Evolutionary conservation across 495 filamentous ascomycete genomes (phyloP).

Genomic region (Aspergillus nanangensis): DNA sequence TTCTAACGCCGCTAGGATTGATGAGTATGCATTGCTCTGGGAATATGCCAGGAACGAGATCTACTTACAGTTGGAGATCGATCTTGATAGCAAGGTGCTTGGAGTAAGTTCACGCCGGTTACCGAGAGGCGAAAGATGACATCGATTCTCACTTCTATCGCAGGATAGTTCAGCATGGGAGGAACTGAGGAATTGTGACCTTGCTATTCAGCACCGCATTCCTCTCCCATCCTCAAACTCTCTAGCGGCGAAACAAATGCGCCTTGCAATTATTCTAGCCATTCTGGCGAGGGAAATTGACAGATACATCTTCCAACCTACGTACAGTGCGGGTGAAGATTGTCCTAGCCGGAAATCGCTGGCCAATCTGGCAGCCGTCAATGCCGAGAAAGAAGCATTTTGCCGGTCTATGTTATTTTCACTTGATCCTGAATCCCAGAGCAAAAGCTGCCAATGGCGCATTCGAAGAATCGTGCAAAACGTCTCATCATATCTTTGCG

Average conservation of each 20-base stretch:
- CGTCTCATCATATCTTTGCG: slow-evolving; percentile 7
- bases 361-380: slow-evolving; percentile 11
- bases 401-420: slow-evolving; percentile 19
- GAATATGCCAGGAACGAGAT: slow-evolving; percentile 11
- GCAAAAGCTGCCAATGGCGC: slow-evolving; percentile 1
- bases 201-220: slow-evolving; percentile 1
- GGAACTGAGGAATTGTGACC: slow-evolving; percentile 4
- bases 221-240: slow-evolving; percentile 16
- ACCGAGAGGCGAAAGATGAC: background rate
- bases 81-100: slow-evolving; percentile 11
- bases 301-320: slow-evolving; percentile 22
- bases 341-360: slow-evolving; percentile 10
- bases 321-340: slow-evolving; percentile 10
- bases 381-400: slow-evolving; percentile 23
- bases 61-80: slow-evolving; percentile 7
- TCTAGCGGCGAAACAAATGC: slow-evolving; percentile 19
- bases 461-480: slow-evolving; percentile 7
- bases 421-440: slow-evolving; percentile 13
- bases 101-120: slow-evolving; percentile 7
- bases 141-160: background rate
- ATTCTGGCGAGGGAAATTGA: slow-evolving; percentile 22
- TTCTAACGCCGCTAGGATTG: slow-evolving; percentile 6
- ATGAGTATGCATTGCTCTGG: slow-evolving; percentile 11
- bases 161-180: slow-evolving; percentile 8
- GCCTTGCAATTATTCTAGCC: slow-evolving; percentile 17